A percentile compares a stretch with the other conserved stretches of the same genome.
These are phyloP conservation scores for Thraustochytrium sp. DNA, from an alignment of 352 stramenopile species.

Conservation along the genomic window DNA sequence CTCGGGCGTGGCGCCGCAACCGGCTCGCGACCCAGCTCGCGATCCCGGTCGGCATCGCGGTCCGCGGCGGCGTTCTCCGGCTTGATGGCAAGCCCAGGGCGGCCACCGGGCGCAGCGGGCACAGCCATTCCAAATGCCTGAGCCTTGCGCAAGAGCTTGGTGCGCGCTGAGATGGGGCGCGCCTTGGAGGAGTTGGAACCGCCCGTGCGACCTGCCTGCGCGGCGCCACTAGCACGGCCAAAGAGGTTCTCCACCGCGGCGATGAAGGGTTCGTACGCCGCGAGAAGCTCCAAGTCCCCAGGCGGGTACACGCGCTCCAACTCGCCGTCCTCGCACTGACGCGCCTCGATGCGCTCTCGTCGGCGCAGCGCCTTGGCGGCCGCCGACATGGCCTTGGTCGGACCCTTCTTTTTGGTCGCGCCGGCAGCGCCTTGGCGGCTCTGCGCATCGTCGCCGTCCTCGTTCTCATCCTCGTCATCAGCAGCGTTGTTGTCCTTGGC, in stretches of 20 bases:
- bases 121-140: neutral
- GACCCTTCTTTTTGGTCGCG: too few species aligned
- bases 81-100: neutral
- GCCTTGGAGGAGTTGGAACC: neutral
- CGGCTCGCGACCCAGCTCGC: too few species aligned
- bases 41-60: too few species aligned
- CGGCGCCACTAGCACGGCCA: neutral
- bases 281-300: neutral
- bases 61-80: neutral
- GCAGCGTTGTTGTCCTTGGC: too few species aligned
- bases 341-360: neutral
- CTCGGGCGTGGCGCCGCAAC: too few species aligned
- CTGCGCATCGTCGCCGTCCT: neutral
- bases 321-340: neutral
- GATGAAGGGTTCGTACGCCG: conserved; percentile 26
- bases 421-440: neutral
- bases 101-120: neutral
- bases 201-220: neutral
- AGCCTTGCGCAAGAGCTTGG: neutral
- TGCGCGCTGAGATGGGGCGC: neutral
- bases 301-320: conserved; percentile 13
- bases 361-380: neutral
- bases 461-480: neutral
- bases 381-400: too few species aligned
- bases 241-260: neutral